A percentile compares a stretch with the other conserved stretches of the same genome.
Evolutionary conservation across 495 filamentous ascomycete species (phyloP).

Genomic region (Geopyxis carbonaria): DNA sequence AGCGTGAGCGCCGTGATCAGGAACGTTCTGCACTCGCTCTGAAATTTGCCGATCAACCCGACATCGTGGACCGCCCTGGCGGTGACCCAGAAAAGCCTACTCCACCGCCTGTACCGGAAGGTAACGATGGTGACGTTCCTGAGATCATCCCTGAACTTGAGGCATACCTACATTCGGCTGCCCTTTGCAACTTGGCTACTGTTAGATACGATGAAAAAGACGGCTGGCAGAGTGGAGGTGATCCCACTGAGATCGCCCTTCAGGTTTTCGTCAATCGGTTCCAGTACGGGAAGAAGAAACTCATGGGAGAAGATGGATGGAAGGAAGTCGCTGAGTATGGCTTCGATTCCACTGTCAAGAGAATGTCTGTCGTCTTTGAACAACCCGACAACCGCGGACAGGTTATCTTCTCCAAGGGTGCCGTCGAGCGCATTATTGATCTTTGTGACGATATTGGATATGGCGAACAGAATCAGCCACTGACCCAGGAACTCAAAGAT

Average conservation of each 20-base stretch:
- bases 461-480: constrained; percentile 33
- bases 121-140: constrained; percentile 11
- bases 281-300: constrained; percentile 39
- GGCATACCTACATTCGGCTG: constrained; percentile 48
- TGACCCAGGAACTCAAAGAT: constrained; percentile 43
- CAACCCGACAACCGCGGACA: constrained; percentile 21
- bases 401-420: constrained; percentile 60
- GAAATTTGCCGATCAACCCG: constrained; percentile 15
- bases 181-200: constrained; percentile 61
- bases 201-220: constrained; percentile 41
- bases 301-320: constrained; percentile 38
- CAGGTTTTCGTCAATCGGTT: constrained; percentile 65
- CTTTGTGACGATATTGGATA: constrained; percentile 45
- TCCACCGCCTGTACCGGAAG: constrained; percentile 13
- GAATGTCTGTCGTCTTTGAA: constrained; percentile 63
- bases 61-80: constrained; percentile 2
- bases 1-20: constrained; percentile 17
- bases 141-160: constrained; percentile 35
- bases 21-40: constrained; percentile 18
- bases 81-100: neutral
- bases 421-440: constrained; percentile 62
- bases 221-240: constrained; percentile 56
- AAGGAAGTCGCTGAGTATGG: constrained; percentile 56
- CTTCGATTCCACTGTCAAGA: constrained; percentile 67
- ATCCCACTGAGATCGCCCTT: constrained; percentile 70